Conservation (phyloP, 176 grass and related monocot genomes). For the Bolboschoenus planiculmis region DNA sequence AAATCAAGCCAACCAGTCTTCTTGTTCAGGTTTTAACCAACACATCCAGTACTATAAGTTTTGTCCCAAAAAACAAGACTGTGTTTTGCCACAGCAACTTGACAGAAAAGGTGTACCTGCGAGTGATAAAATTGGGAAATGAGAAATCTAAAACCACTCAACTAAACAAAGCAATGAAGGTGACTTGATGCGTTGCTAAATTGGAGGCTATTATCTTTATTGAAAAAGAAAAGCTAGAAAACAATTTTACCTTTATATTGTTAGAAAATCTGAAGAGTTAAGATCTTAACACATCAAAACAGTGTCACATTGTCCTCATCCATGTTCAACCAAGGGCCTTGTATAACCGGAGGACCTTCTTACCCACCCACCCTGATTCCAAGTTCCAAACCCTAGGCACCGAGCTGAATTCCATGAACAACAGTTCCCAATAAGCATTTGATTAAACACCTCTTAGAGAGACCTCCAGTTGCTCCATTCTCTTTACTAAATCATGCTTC, state of each 20-base stretch:
- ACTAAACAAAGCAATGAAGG: not conserved
- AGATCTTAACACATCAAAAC: not conserved
- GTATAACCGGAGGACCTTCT: not conserved
- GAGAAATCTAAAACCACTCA: not conserved
- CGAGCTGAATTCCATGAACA: not conserved
- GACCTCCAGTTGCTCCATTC: slow-evolving; percentile 69
- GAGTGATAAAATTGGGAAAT: not conserved
- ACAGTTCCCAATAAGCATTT: not conserved
- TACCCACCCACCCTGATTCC: not conserved
- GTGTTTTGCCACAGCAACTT: not conserved
- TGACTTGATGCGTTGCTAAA: not conserved
- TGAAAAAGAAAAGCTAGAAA: not conserved
- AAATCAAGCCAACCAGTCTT: too few relatives aligned
- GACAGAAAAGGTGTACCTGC: not conserved
- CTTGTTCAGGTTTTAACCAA: too few relatives aligned
- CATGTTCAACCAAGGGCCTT: not conserved
- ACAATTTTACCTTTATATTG: not conserved
- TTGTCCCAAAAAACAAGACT: not conserved
- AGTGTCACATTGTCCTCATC: not conserved
- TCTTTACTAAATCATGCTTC: slow-evolving; percentile 66
- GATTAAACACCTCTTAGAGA: slow-evolving; percentile 45
- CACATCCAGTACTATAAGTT: not conserved
- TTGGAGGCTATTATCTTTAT: not conserved
- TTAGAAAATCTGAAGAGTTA: not conserved
- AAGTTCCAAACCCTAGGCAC: not conserved